Conservation (phyloP, 1,139 yeast genomes). For the Zygoascus sp. region DNA sequence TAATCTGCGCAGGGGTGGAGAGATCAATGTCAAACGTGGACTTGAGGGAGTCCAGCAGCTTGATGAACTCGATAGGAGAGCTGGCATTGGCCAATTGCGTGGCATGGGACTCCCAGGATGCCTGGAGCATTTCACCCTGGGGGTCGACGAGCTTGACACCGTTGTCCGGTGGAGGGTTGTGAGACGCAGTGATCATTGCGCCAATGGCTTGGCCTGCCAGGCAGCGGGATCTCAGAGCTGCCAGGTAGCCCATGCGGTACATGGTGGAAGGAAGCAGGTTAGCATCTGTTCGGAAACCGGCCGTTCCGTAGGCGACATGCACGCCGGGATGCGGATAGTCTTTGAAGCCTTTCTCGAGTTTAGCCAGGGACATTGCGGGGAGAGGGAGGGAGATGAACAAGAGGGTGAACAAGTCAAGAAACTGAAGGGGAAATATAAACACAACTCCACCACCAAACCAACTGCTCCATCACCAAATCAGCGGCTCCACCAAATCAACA, state of each 20-base stretch:
- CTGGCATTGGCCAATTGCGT: slow-evolving; percentile 72
- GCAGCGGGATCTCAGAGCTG: slow-evolving; percentile 71
- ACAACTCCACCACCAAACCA: not conserved
- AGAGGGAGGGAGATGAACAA: not conserved
- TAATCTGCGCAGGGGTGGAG: slow-evolving; percentile 40
- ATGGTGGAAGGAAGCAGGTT: slow-evolving; percentile 71
- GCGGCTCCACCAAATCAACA: not conserved
- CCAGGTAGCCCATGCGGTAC: slow-evolving; percentile 78
- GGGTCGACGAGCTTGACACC: slow-evolving; percentile 98
- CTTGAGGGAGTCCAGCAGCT: slow-evolving; percentile 33
- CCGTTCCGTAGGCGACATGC: slow-evolving; percentile 78
- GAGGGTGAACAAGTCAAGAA: not conserved
- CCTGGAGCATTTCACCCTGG: slow-evolving; percentile 83
- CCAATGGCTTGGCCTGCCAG: slow-evolving; percentile 62
- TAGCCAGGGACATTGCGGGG: not conserved
- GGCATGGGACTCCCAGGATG: slow-evolving; percentile 79
- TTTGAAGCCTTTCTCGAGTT: slow-evolving; percentile 3
- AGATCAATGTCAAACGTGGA: slow-evolving; percentile 43
- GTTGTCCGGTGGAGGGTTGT: slow-evolving; percentile 90
- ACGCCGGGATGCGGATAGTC: slow-evolving; percentile 35
- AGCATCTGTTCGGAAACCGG: slow-evolving; percentile 88
- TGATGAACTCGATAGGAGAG: slow-evolving; percentile 35
- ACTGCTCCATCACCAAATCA: not conserved
- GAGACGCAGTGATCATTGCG: slow-evolving; percentile 96
- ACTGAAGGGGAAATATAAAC: slow-evolving; percentile 1